Evolutionary conservation across 768 basidiomycete genomes (phyloP).

Genomic region (Lentinula sp.): DNA sequence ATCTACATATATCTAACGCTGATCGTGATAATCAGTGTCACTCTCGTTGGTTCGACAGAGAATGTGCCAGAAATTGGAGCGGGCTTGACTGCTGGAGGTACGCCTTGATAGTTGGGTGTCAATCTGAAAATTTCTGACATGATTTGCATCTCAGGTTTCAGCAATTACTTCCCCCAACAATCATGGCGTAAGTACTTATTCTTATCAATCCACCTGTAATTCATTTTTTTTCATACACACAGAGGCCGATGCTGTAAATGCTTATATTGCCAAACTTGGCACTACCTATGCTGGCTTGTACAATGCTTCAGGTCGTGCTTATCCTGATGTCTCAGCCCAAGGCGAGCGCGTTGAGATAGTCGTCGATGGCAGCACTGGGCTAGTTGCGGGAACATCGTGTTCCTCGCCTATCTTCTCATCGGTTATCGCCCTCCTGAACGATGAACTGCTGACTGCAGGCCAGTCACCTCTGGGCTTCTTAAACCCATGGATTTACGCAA

Average conservation of each 20-base stretch:
- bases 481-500: constrained; percentile 44
- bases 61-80: constrained; percentile 18
- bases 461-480: constrained; percentile 53
- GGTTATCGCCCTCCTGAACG: constrained; percentile 56
- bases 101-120: not conserved
- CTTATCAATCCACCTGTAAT: not conserved
- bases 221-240: not conserved
- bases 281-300: constrained; percentile 31
- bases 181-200: constrained; percentile 21
- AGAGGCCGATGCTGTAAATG: constrained; percentile 26
- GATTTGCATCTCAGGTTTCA: constrained; percentile 5
- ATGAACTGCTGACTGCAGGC: constrained; percentile 42
- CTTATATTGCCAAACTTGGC: constrained; percentile 23
- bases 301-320: constrained; percentile 25
- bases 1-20: not conserved
- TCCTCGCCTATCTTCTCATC: constrained; percentile 52
- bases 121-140: no score
- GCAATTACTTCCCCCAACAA: constrained; percentile 22
- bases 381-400: constrained; percentile 54
- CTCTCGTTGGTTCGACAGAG: constrained; percentile 32
- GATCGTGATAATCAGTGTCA: constrained; percentile 14
- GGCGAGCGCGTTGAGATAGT: constrained; percentile 42
- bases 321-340: constrained; percentile 10
- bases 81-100: constrained; percentile 7
- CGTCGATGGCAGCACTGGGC: constrained; percentile 32